Evolutionary conservation across 805 yeast genomes (phyloP), one percentile per base, ranked within the genome.

Genomic region (Peterozyma xylosa): DNA sequence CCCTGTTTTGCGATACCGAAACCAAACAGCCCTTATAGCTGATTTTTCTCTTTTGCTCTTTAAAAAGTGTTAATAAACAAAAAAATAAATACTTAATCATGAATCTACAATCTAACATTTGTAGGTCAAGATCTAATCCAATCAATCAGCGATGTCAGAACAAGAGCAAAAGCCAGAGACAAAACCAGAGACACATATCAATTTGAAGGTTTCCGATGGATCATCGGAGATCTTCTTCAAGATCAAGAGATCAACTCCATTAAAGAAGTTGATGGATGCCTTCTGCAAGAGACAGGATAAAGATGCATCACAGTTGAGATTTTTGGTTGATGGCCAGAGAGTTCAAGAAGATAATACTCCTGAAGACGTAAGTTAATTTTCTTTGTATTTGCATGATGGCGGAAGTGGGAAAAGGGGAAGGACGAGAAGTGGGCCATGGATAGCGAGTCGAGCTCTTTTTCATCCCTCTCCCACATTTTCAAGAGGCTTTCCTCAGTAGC

Each of bases 271-370:
- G 57, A 91, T 93, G 89, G 98, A 91, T 58, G 96, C 97, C 11
- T 93, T 91, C 64, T 95, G 98, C 63, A 90, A 90, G 68, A 86
- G 99, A 72, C 96, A 91, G 60, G 98, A 98, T 37, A 91, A 91
- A 63, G 80, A 84, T 51, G 68, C 84, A 59, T 79, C 76, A 53
- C 78, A 91, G 42, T 70, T 93, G 62, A 80, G 98, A 64, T 93
- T 93, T 63, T 71, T 93, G 58, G 82, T 82, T 60, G 99, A 93
- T 52, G 99, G 99, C 50, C 85, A 88, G 53, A 80, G 98, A 59
- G 81, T 93, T 48, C 73, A 76, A 50, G 85, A 90, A 9, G 90
- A 84, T 47, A 88, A 86, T 56, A 93, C 99, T 4, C 98, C 99
- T 6, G 95, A 86, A 35, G 86, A 80, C 50, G 64, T 62, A 54